Percentiles rank a stretch among this genome's conserved stretches.
Evolutionary conservation across 164 flowering plant species (phyloP).

Genomic region (Chloranthus sessilifolius): DNA sequence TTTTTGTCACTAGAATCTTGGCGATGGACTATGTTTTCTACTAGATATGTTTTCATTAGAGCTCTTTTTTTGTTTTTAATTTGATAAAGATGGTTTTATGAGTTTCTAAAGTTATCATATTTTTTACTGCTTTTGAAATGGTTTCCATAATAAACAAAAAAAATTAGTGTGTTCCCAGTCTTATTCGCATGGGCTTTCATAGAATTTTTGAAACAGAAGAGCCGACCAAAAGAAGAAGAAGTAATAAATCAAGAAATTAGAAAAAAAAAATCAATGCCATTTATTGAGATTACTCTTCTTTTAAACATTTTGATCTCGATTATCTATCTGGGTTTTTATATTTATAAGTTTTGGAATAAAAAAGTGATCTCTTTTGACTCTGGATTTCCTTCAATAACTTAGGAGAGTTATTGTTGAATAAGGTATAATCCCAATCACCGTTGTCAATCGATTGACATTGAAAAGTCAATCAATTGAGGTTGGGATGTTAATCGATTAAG

Average conservation of each 20-base stretch:
- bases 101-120: neutral
- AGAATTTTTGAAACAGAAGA: slow-evolving; percentile 26
- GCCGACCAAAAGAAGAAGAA: slow-evolving; percentile 7
- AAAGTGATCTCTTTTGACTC: slow-evolving; percentile 15
- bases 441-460: too few species aligned
- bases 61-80: neutral
- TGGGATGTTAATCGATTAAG: too few species aligned
- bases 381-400: slow-evolving; percentile 26
- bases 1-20: neutral
- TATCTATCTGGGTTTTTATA: slow-evolving; percentile 33
- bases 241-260: slow-evolving; percentile 2
- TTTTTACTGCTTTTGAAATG: neutral
- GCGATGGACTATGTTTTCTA: neutral
- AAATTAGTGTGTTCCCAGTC: slow-evolving; percentile 14
- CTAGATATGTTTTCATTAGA: neutral
- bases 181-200: slow-evolving; percentile 41
- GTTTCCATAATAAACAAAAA: neutral
- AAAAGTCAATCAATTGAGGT: too few species aligned
- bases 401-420: too few species aligned
- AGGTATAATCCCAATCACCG: too few species aligned
- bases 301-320: slow-evolving; percentile 29
- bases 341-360: slow-evolving; percentile 28
- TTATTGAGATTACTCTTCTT: slow-evolving; percentile 17
- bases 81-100: neutral
- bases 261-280: slow-evolving; percentile 8